Base-by-base conservation (phyloP, 106 monocot species). In the Vanilla planifolia region DNA sequence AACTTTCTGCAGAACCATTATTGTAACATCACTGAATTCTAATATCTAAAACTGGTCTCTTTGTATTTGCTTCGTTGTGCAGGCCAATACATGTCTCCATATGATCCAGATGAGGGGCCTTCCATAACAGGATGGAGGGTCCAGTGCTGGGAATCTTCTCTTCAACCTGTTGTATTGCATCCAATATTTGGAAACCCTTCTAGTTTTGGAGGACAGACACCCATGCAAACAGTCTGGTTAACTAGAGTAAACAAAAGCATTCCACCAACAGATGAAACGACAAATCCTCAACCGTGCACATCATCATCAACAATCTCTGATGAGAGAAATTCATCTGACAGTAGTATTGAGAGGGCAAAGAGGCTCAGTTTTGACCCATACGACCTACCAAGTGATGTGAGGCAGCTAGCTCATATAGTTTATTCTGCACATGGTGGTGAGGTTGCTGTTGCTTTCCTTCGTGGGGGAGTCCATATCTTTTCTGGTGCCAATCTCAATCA, bases 51-150 rank as follows among this genome's bases (percentile, higher is more conserved):
- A n/a, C 8, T 1, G 16, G 16, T 15, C n/a, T 39, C 32, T 30
- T 29, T 30, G 3, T 53, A 29, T 8, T 16, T 19, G 7, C 22
- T 48, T 66, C 6, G 39, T 0, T 19, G 14, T 79, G 43, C 69
- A 98, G 98, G 98, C 21, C 98, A 98, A 56, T 98, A 98, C 48
- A 98, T 98, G 98, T 98, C 98, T 64, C 98, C 98, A 48, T 98
- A 98, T 88, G 92, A 98, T 71, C 98, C 98, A 33, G 92, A 98
- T 65, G 92, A 98, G 71, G 98, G 98, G 22, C 98, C 98, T 58
- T 98, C 98, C 51, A 98, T 98, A 64, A 92, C 98, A 30, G 92
- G 98, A 59, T 98, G 98, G 98, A 87, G 98, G 65, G 92, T 98
- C 13, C 98, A 98, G 41, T 82, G 88, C 55, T 98, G 98, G 98